Evolutionary conservation across 352 stramenopile genomes (phyloP).

Genomic region (Phytophthora melonis): DNA sequence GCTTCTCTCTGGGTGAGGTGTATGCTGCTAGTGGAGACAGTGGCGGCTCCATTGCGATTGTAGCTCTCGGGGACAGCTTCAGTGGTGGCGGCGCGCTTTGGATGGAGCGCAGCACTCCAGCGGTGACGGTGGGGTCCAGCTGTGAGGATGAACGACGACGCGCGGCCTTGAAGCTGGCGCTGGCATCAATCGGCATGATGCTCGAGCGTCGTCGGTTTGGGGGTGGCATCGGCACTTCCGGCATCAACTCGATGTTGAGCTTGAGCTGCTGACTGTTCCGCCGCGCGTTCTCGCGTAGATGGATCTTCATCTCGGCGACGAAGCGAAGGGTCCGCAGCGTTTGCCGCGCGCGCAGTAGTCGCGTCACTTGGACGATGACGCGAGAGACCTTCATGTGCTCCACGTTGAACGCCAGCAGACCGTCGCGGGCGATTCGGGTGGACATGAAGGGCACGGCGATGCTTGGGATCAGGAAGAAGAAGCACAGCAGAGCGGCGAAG

Average conservation of each 20-base stretch:
- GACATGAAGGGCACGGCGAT: constrained; percentile 72
- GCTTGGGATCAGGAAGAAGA: constrained; percentile 65
- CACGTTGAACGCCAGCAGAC: constrained; percentile 78
- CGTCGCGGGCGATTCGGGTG: constrained; percentile 69
- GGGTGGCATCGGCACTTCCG: constrained; percentile 31
- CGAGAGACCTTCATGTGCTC: constrained; percentile 77
- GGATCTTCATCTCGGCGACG: constrained; percentile 84
- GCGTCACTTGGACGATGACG: constrained; percentile 75
- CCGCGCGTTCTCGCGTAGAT: constrained; percentile 65
- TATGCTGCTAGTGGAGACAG: constrained; percentile 66
- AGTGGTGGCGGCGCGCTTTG: constrained; percentile 18
- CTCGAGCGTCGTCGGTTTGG: constrained; percentile 18
- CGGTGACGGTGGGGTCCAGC: constrained; percentile 24
- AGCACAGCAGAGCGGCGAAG: constrained; percentile 38
- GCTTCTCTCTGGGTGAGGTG: constrained; percentile 50
- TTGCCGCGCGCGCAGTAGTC: constrained; percentile 67
- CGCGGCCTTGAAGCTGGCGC: constrained; percentile 32
- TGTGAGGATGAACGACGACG: constrained; percentile 33
- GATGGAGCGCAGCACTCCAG: constrained; percentile 31
- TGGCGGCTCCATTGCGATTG: constrained; percentile 36
- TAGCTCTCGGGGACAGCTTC: constrained; percentile 10
- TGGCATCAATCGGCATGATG: constrained; percentile 38
- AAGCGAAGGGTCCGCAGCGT: constrained; percentile 81
- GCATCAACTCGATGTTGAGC: constrained; percentile 28
- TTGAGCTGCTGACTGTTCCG: constrained; percentile 19